Evolutionary conservation across 106 monocot species (phyloP).

Genomic region (Cymbidium sinense): DNA sequence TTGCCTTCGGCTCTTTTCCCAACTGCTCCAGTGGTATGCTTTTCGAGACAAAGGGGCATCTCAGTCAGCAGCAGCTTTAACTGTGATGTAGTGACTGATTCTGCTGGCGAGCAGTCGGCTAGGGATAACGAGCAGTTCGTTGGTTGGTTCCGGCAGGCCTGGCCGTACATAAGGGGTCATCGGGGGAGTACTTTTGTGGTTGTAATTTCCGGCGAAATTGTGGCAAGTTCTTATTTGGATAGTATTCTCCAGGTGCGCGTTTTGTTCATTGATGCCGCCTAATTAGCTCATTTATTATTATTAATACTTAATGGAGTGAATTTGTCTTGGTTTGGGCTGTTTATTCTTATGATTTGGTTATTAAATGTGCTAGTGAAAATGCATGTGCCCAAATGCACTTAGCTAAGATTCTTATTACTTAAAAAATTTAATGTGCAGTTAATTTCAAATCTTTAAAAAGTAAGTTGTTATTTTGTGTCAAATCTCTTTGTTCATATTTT

Average conservation of each 20-base stretch:
- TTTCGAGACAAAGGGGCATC: neutral
- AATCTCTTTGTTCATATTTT: neutral
- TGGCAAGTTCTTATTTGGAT: slow-evolving; percentile 48
- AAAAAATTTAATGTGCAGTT: neutral
- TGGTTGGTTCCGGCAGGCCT: slow-evolving; percentile 60
- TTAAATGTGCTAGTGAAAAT: neutral
- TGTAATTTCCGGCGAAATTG: slow-evolving; percentile 70
- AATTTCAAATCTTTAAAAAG: neutral
- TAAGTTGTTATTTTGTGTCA: neutral
- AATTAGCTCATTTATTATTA: neutral
- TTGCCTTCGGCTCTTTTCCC: neutral
- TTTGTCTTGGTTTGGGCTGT: neutral
- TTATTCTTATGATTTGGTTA: neutral
- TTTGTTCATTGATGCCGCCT: neutral
- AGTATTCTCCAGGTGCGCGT: slow-evolving; percentile 53
- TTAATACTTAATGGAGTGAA: neutral
- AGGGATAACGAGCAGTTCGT: slow-evolving; percentile 53
- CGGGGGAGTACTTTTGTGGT: slow-evolving; percentile 82
- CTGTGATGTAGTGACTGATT: neutral
- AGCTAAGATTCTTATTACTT: neutral
- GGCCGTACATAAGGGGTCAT: slow-evolving; percentile 80
- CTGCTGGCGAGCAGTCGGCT: neutral
- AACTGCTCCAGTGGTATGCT: neutral
- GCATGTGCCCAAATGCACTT: too few species aligned
- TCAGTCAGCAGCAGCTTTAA: slow-evolving; percentile 1